Evolutionary conservation across 192 early-diverging fungal genomes (phyloP).

Genomic region (Fimicolochytrium jonesii): DNA sequence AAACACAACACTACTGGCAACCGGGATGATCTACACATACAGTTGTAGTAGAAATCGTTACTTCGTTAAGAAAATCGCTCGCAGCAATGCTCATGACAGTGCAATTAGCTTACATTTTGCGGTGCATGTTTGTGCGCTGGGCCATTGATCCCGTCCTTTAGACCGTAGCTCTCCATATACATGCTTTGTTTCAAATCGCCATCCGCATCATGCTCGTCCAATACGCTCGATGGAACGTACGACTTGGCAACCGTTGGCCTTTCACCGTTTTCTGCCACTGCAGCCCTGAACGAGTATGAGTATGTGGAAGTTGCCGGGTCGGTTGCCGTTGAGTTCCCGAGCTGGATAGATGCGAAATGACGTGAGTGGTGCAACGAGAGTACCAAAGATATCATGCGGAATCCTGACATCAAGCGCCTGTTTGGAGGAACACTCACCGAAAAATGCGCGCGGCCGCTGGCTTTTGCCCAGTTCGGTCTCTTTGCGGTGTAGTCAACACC

Average conservation of each 20-base stretch:
- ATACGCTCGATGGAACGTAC: not conserved
- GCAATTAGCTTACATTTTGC: no score
- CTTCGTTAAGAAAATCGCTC: no score
- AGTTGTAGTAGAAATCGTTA: no score
- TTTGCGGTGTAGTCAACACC: not conserved
- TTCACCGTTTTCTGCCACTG: not conserved
- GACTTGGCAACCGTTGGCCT: not conserved
- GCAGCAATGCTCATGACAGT: no score
- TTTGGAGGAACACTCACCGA: not conserved
- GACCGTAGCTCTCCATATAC: no score
- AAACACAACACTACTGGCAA: no score
- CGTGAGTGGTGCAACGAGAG: not conserved
- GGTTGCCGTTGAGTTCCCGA: not conserved
- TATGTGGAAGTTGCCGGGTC: not conserved
- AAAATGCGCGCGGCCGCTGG: not conserved
- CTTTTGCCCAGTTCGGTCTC: not conserved
- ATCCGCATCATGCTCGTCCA: constrained; percentile 3
- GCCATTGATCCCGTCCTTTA: no score
- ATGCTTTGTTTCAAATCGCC: no score
- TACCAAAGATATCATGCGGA: no score
- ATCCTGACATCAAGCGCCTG: no score
- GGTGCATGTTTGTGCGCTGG: no score
- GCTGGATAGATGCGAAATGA: not conserved
- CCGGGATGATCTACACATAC: no score
- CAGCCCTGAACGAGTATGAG: not conserved